These are phyloP conservation scores for Kondoa malvinella DNA, from an alignment of 768 basidiomycete species.

Conservation along the genomic window DNA sequence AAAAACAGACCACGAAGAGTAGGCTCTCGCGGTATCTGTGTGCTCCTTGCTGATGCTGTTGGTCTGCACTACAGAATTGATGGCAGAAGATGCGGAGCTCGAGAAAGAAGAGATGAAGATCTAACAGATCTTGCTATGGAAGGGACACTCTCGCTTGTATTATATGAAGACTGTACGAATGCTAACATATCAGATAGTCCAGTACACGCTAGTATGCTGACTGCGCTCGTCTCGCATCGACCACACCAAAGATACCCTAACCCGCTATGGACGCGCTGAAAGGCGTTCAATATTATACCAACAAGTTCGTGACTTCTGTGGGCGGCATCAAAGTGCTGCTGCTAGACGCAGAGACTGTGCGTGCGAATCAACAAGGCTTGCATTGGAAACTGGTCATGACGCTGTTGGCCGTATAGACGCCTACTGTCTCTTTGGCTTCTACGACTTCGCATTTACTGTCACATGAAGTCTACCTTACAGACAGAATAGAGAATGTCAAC, in stretches of 20 bases:
- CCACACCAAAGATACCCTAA: neutral
- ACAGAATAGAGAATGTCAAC: conserved; percentile 77
- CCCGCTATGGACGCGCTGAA: conserved; percentile 75
- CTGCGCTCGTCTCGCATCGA: neutral
- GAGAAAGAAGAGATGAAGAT: neutral
- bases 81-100: neutral
- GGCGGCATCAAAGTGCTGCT: conserved; percentile 88
- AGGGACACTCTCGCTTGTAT: no score
- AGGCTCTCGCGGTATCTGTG: neutral
- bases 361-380: conserved; percentile 22
- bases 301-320: conserved; percentile 69
- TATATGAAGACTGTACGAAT: no score
- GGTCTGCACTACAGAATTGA: neutral
- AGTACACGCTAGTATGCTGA: neutral
- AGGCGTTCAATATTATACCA: conserved; percentile 83
- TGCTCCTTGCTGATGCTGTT: no score
- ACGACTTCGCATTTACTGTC: conserved; percentile 85
- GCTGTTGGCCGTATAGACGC: conserved; percentile 42
- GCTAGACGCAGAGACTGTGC: conserved; percentile 80
- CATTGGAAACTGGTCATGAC: neutral
- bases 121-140: neutral
- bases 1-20: conserved; percentile 4
- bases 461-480: conserved; percentile 94
- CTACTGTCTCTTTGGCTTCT: conserved; percentile 81
- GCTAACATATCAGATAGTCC: neutral